Base-by-base conservation (phyloP, 495 filamentous ascomycete species). In the Talaromyces thailandensis region DNA sequence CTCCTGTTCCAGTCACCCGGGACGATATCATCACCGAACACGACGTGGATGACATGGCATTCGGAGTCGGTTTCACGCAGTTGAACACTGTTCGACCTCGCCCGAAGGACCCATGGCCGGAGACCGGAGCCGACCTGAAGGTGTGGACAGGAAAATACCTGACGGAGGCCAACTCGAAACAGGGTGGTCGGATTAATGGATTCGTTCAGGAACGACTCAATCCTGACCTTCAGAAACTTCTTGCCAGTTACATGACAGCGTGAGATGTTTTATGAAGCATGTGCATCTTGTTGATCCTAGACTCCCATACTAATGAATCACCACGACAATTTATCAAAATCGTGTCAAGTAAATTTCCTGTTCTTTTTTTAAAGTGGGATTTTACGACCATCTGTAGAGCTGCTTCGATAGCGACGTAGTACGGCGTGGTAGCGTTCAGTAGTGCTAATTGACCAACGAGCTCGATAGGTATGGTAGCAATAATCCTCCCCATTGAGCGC, bases 31-130 rank as follows among this genome's bases (percentile, higher is more conserved):
- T 93, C 65, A 80, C 82, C 16, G 92, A 96, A 67, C 86, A 88
- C 9, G 94, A 98, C 66, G 88, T 94, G 52, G 94, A 98, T 65
- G 93, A 98, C 70, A 84, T 96, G 69, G 86, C 89, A 57, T 99
- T 98, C 67, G 95, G 93, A 11, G 85, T 96, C 50, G 92, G 91
- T 1, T 99, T 95, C 75, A 97, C 94, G 1, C 84, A 88, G 45
- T 81, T 99, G 61, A 93, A 90, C 71, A 97, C 94, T 1, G 91
- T 93, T 73, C 89, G 88, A 71, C 83, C 84, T 57, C 70, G 74
- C 32, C 67, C 80, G 8, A 79, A 78, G 60, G 93, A 96, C 69
- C 86, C 88, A 21, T 96, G 87, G 82, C 89, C 92, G 32, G 87
- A 95, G 60, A 87, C 93, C 8, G 77, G 77, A 8, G 78, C 78